Percentiles rank a stretch among this genome's conserved stretches.
Evolutionary conservation across 148 eudicot species (phyloP).

Genomic region (Fagopyrum tataricum): DNA sequence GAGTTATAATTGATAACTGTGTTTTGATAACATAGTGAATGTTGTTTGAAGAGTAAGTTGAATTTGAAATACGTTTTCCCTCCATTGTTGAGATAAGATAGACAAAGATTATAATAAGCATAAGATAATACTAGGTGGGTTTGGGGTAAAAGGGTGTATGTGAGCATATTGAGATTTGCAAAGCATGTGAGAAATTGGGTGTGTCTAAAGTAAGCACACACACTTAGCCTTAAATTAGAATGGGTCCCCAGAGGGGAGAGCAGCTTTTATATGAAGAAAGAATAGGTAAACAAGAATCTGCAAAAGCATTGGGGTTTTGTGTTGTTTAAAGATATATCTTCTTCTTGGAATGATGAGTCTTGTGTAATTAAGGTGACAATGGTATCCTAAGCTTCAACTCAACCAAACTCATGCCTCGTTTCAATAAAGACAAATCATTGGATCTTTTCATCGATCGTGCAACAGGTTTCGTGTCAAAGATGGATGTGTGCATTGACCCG

Average conservation of each 20-base stretch:
- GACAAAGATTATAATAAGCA: background rate
- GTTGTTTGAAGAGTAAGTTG: too few relatives aligned
- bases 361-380: slow-evolving; percentile 1
- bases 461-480: background rate
- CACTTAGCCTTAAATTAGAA: background rate
- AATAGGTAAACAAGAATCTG: slow-evolving; percentile 4
- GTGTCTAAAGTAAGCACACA: slow-evolving; percentile 12
- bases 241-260: slow-evolving; percentile 6
- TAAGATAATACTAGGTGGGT: background rate
- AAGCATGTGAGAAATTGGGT: slow-evolving; percentile 12
- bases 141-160: too few relatives aligned
- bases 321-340: background rate
- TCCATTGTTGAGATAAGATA: background rate
- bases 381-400: background rate
- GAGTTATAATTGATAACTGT: too few relatives aligned
- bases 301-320: slow-evolving; percentile 9
- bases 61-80: background rate
- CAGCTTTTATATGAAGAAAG: background rate
- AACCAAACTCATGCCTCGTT: background rate
- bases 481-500: slow-evolving; percentile 7
- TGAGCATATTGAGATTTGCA: slow-evolving; percentile 6
- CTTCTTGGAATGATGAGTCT: slow-evolving; percentile 8
- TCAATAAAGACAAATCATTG: slow-evolving; percentile 2
- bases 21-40: too few relatives aligned
- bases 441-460: slow-evolving; percentile 4